These are phyloP conservation scores for Penicillium odoratum DNA, from an alignment of 495 filamentous ascomycete species.

Conservation along the genomic window DNA sequence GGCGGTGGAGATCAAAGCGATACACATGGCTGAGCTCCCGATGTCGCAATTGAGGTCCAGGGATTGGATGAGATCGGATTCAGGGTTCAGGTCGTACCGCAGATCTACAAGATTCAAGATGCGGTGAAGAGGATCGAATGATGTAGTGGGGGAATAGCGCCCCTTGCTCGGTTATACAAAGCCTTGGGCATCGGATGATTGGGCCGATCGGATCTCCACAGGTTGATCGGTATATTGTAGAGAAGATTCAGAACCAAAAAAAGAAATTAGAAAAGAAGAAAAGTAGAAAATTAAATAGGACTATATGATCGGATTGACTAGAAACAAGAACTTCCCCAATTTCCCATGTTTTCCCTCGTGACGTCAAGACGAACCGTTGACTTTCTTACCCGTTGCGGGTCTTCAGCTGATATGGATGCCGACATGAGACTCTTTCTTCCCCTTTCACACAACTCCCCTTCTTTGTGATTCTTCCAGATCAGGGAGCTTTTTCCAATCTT, in stretches of 20 bases:
- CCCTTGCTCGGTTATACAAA: constrained; percentile 12
- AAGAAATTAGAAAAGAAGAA: background rate
- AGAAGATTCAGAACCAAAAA: no score
- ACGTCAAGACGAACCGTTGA: constrained; percentile 31
- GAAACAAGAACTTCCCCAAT: background rate
- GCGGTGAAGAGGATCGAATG: background rate
- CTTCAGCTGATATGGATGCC: constrained; percentile 16
- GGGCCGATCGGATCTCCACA: constrained; percentile 19
- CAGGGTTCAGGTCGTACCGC: background rate
- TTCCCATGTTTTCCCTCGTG: constrained; percentile 14
- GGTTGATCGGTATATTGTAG: background rate
- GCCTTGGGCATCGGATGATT: constrained; percentile 21
- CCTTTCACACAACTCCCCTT: constrained; percentile 3
- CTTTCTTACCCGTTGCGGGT: constrained; percentile 5
- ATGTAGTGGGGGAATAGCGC: constrained; percentile 7
- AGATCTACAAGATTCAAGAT: constrained; percentile 1
- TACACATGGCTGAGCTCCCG: constrained; percentile 68
- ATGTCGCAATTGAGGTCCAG: constrained; percentile 1
- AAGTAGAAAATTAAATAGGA: no score
- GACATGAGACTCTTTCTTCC: background rate
- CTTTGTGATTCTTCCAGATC: background rate
- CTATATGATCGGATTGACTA: no score
- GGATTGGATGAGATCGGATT: background rate
- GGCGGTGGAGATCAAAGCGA: constrained; percentile 82
- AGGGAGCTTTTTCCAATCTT: background rate